Conservation (phyloP, 345 rosid species). For the Anastatica hierochuntica region DNA sequence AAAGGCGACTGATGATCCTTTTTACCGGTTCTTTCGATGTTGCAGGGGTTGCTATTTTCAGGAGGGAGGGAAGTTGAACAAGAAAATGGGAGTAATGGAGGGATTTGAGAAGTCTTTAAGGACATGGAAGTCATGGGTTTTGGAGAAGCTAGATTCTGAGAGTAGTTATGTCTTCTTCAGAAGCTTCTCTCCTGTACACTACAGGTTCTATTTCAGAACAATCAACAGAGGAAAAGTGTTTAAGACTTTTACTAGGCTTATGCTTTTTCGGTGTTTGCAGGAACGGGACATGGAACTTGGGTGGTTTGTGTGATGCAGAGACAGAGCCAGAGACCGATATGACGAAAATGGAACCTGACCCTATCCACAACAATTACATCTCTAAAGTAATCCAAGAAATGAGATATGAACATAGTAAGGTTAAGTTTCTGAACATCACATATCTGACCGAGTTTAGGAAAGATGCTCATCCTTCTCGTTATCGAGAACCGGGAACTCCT, state of each 20-base stretch:
- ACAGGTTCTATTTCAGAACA: slow-evolving; percentile 36
- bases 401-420: slow-evolving; percentile 32
- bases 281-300: slow-evolving; percentile 63
- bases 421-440: slow-evolving; percentile 61
- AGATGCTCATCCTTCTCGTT: slow-evolving; percentile 66
- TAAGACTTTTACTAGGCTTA: slow-evolving; percentile 5
- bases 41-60: slow-evolving; percentile 66
- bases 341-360: slow-evolving; percentile 37
- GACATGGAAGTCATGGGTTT: slow-evolving; percentile 57
- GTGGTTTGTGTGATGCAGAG: slow-evolving; percentile 57
- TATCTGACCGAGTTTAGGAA: slow-evolving; percentile 55
- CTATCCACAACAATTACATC: slow-evolving; percentile 45
- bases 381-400: slow-evolving; percentile 40
- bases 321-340: slow-evolving; percentile 44
- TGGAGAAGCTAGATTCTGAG: slow-evolving; percentile 33
- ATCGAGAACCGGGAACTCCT: slow-evolving; percentile 64
- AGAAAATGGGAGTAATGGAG: slow-evolving; percentile 48
- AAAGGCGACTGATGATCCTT: not conserved
- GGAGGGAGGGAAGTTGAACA: slow-evolving; percentile 49
- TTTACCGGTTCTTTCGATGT: not conserved
- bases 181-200: slow-evolving; percentile 73
- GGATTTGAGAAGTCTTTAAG: slow-evolving; percentile 58
- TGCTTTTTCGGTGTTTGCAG: slow-evolving; percentile 27
- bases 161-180: slow-evolving; percentile 56
- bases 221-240: not conserved